Evolutionary conservation across 1,284 basidiomycete genomes (phyloP).

Genomic region (Naganishia liquefaciens): DNA sequence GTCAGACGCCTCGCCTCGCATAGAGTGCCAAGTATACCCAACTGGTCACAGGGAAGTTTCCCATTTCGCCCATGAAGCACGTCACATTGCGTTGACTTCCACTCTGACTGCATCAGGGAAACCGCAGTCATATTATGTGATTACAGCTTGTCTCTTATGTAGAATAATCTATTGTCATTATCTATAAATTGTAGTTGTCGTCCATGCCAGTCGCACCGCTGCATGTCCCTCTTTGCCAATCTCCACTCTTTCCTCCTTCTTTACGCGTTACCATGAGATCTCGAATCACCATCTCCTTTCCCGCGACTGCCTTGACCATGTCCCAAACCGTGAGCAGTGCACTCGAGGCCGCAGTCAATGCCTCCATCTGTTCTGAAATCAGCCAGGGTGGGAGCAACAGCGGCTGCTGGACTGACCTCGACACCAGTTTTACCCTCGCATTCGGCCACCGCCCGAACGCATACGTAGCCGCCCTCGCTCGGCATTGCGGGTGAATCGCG

Average conservation of each 20-base stretch:
- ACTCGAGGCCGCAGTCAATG: constrained; percentile 77
- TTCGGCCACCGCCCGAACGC: constrained; percentile 67
- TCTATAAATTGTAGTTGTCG: no score
- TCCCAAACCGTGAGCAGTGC: constrained; percentile 84
- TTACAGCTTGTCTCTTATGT: no score
- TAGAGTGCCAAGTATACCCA: no score
- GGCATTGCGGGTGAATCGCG: constrained; percentile 39
- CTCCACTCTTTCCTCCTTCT: constrained; percentile 71
- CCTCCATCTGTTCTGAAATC: constrained; percentile 66
- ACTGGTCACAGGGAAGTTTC: no score
- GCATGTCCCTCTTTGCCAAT: constrained; percentile 28
- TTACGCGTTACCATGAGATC: constrained; percentile 69
- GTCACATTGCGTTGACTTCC: no score
- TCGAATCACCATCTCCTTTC: constrained; percentile 67
- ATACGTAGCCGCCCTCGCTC: constrained; percentile 58
- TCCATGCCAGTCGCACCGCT: no score
- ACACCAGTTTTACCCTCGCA: constrained; percentile 81
- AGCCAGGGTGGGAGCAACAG: background rate
- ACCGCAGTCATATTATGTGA: no score
- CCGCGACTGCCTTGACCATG: constrained; percentile 85
- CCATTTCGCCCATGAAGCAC: no score
- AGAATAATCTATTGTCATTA: no score
- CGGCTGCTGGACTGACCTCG: constrained; percentile 54
- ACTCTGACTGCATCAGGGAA: no score
- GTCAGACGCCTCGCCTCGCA: no score